Evolutionary conservation across 306 rosid species (phyloP).

Genomic region (Ormosia semicastrata): DNA sequence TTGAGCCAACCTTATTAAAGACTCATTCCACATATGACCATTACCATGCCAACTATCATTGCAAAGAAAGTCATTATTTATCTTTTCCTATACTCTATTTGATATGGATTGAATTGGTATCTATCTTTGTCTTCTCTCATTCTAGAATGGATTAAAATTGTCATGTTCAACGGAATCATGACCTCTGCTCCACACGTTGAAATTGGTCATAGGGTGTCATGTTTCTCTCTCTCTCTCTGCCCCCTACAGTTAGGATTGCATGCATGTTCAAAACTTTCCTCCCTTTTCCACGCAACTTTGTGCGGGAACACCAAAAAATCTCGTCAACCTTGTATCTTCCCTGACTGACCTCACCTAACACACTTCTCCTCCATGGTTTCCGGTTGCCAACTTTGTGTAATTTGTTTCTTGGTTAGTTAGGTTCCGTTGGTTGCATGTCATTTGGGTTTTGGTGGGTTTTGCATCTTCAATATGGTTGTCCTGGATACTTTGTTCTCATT

Average conservation of each 20-base stretch:
- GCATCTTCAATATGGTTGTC: conserved; percentile 1
- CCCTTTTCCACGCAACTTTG: conserved; percentile 34
- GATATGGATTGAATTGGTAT: background rate
- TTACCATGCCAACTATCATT: background rate
- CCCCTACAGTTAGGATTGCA: background rate
- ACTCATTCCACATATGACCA: background rate
- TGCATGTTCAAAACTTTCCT: background rate
- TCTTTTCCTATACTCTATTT: background rate
- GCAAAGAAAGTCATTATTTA: background rate
- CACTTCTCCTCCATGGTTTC: conserved; percentile 24
- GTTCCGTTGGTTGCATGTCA: conserved; percentile 4
- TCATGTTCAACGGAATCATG: conserved; percentile 27
- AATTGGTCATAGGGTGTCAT: conserved; percentile 12
- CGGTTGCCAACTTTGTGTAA: background rate
- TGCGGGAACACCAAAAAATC: conserved; percentile 40
- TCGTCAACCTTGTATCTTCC: conserved; percentile 32
- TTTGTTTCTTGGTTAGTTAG: conserved; percentile 17
- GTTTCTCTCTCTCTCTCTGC: conserved; percentile 4
- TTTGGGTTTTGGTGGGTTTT: conserved; percentile 27
- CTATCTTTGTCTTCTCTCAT: background rate
- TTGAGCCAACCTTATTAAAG: background rate
- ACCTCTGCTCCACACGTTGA: conserved; percentile 28
- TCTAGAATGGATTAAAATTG: conserved; percentile 9
- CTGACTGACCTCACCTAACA: conserved; percentile 8
- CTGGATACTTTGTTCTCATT: background rate